These are phyloP conservation scores for Lichina pygmaea DNA, from an alignment of 495 filamentous ascomycete species.

Conservation along the genomic window DNA sequence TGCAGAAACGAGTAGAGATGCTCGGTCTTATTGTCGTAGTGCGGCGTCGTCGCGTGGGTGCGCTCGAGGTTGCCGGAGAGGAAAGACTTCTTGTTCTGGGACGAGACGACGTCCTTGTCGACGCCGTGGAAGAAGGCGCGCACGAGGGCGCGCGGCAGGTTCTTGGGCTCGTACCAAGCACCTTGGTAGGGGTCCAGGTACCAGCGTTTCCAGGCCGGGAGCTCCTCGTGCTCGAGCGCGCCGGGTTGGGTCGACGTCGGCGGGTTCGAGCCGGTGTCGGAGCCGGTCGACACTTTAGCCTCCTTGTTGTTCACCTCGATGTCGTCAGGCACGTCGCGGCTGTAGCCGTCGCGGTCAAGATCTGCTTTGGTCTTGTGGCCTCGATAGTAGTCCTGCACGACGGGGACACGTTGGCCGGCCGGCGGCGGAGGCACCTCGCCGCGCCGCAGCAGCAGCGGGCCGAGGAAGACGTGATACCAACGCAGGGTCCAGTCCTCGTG, in stretches of 20 bases:
- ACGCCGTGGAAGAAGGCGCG: background rate
- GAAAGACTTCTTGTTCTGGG: background rate
- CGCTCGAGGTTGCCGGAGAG: background rate
- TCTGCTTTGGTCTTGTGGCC: slow-evolving; percentile 19
- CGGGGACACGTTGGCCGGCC: background rate
- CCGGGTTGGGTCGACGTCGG: slow-evolving; percentile 3
- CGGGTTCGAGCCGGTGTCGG: background rate
- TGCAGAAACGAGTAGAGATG: slow-evolving; percentile 44
- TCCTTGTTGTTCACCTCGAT: slow-evolving; percentile 4
- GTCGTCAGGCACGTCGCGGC: slow-evolving; percentile 3
- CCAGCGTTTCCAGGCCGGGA: background rate
- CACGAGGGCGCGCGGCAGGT: background rate
- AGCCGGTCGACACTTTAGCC: slow-evolving; percentile 4
- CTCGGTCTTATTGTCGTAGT: background rate
- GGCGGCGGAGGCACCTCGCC: background rate
- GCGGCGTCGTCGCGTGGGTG: background rate
- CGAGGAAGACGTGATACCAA: slow-evolving; percentile 27
- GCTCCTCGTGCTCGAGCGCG: background rate
- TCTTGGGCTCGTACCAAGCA: background rate
- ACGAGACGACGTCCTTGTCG: background rate
- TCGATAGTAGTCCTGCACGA: slow-evolving; percentile 28
- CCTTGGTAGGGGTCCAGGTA: background rate
- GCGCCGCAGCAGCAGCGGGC: slow-evolving; percentile 21
- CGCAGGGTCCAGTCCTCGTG: slow-evolving; percentile 24
- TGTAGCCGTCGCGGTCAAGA: slow-evolving; percentile 14